Percentiles rank a stretch among this genome's conserved stretches.
Conservation (phyloP, 257 asterid species). For the Salvia rosmarinus region DNA sequence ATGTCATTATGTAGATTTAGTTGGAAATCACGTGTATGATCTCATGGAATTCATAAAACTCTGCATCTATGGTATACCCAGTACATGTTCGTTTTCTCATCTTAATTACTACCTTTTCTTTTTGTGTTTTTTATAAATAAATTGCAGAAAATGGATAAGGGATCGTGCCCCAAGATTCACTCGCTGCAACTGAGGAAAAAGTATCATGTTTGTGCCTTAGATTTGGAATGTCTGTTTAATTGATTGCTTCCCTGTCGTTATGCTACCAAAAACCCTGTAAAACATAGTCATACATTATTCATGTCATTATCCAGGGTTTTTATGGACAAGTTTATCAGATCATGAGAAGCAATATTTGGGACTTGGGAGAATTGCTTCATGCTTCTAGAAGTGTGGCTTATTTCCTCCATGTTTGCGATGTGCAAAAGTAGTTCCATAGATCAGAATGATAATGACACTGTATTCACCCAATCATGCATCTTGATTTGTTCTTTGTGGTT, state of each 20-base stretch:
- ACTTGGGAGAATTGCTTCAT: background rate
- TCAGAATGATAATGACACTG: background rate
- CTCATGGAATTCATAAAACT: background rate
- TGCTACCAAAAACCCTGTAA: background rate
- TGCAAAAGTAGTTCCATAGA: background rate
- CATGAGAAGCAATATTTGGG: background rate
- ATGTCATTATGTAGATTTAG: background rate
- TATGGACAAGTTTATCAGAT: background rate
- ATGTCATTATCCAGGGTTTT: background rate
- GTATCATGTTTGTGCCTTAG: too few species aligned
- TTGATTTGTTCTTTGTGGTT: conserved; percentile 26
- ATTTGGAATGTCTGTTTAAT: conserved; percentile 15
- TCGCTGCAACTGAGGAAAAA: conserved; percentile 86
- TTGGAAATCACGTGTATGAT: background rate
- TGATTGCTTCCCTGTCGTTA: background rate
- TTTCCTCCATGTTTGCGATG: too few species aligned
- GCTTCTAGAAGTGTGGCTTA: background rate
- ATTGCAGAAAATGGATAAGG: conserved; percentile 91
- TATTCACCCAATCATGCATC: background rate
- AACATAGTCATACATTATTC: background rate
- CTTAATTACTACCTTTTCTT: background rate
- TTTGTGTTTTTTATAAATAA: background rate
- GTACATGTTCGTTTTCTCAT: background rate
- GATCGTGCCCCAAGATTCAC: conserved; percentile 92
- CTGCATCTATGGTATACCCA: background rate